Evolutionary conservation across 257 asterid genomes (phyloP), one percentile per base, ranked within the genome.

Genomic region (Forsythia suspensa): DNA sequence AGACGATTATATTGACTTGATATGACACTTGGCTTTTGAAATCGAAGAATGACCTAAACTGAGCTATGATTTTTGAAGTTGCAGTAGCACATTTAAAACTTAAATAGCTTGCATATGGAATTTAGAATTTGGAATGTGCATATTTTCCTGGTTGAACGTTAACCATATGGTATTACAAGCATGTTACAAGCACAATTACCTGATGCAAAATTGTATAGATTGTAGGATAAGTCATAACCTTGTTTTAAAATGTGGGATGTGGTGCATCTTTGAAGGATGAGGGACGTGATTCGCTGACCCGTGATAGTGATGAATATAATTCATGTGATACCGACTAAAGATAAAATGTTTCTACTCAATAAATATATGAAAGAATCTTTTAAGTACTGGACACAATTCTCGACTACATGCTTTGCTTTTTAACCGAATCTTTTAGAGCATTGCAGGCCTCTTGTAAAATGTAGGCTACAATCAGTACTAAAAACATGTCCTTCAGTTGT

Each of bases 261-360:
- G 40, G 65, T 77, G 52, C 48, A 24, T 78, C 29, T 67, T 43
- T 8, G 59, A 18, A 63, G n/a, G 72, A 24, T 67, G 72, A 57
- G 42, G 55, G 80, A 63, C 65, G 36, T 65, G 24, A 51, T 40
- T 51, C 5, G 29, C 4, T 55, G 29, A 15, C 63, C 5, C 9
- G 9, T 52, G 20, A 8, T 63, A 3, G 77, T 80, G 73, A 70
- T 46, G 43, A 38, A 18, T 71, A 15, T 67, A 66, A 36, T 70
- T 70, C 29, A 79, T 43, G 66, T 78, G 75, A 73, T 79, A 20
- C 69, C 67, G 63, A 73, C 75, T 72, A 76, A 21, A 72, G 70
- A 46, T 57, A 79, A 44, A 70, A 20, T 59, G 39, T 9, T 63
- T 75, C 77, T 83, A 75, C 38, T 80, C 39, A 1, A 24, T 10